Conservation (phyloP, 2,329 filamentous ascomycete species). For the Phialophora macrospora region DNA sequence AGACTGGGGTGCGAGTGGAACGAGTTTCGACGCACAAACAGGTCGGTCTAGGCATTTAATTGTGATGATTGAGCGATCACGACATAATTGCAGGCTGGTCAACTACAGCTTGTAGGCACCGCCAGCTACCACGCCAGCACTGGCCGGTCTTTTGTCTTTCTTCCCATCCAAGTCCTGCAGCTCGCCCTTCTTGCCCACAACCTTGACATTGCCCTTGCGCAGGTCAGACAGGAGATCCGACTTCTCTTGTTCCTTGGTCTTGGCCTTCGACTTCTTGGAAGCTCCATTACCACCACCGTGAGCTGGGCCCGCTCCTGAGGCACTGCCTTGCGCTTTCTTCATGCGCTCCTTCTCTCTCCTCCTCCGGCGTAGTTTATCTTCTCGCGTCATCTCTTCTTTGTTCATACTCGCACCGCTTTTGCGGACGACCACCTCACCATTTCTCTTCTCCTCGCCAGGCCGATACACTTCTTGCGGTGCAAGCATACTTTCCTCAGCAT, state of each 20-base stretch:
- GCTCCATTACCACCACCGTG: conserved; percentile 29
- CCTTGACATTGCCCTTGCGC: conserved; percentile 84
- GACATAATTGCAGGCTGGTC: background rate
- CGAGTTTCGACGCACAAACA: background rate
- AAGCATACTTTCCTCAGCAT: conserved; percentile 70
- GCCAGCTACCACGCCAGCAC: conserved; percentile 2
- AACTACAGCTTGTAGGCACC: conserved; percentile 26
- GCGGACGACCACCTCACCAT: conserved; percentile 27
- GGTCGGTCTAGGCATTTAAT: background rate
- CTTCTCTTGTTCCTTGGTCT: conserved; percentile 48
- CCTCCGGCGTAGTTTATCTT: conserved; percentile 78
- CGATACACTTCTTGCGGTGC: conserved; percentile 95
- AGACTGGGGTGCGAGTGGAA: background rate
- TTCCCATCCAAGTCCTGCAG: conserved; percentile 83
- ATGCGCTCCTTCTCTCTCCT: conserved; percentile 85
- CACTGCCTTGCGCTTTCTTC: conserved; percentile 53
- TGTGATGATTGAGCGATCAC: background rate
- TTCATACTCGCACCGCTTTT: conserved; percentile 62
- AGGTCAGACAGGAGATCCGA: conserved; percentile 68
- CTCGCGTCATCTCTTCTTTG: conserved; percentile 82
- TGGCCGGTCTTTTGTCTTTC: conserved; percentile 56
- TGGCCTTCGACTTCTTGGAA: conserved; percentile 41
- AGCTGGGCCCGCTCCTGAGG: conserved; percentile 52
- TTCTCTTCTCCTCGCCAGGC: conserved; percentile 65
- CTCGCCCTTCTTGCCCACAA: conserved; percentile 89